Evolutionary conservation across 805 yeast genomes (phyloP), one percentile per base, ranked within the genome.

Genomic region (Candida quercuum): DNA sequence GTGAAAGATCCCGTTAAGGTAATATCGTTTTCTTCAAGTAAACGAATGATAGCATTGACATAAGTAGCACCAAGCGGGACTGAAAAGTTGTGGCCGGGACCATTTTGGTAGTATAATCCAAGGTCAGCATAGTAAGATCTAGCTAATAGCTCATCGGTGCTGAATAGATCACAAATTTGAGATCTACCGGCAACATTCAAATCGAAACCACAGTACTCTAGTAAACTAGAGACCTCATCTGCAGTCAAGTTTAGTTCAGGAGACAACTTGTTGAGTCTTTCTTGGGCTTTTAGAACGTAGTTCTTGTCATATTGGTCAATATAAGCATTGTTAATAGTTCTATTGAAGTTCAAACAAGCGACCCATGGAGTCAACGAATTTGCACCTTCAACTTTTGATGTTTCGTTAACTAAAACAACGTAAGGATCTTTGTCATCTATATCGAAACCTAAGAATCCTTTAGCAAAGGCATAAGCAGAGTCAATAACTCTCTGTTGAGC

Each of bases 341-440:
- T 67, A 21, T 66, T 61, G 20, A 52, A 52, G 50, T 76, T 71
- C 12, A 67, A 68, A 38, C 61, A 54, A 19, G 72, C 62, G 2
- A 43, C 39, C 15, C 40, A 46, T 14, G 84, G 77, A 6, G 84
- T 74, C 54, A 81, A 61, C 4, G 81, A 67, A 56, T 79, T 72
- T 24, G 74, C 79, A 24, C 86, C 86, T 51, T n/a, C n/a, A n/a
- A n/a, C n/a, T n/a, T n/a, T n/a, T n/a, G 63, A 65, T 4, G 48
- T 45, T 9, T 52, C 57, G 32, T 60, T 42, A 30, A 40, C 61
- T 51, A 80, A 86, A 31, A 67, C 64, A 20, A 78, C 48, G 13
- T 71, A 59, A 22, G 62, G 49, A 30, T 72, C 49, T 22, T 56
- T 60, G 23, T 63, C 64, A 10, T 73, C 72, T 46, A 74, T 63